Base-by-base conservation (phyloP, 1,139 yeast genomes). In the Candida sanyaensis region DNA sequence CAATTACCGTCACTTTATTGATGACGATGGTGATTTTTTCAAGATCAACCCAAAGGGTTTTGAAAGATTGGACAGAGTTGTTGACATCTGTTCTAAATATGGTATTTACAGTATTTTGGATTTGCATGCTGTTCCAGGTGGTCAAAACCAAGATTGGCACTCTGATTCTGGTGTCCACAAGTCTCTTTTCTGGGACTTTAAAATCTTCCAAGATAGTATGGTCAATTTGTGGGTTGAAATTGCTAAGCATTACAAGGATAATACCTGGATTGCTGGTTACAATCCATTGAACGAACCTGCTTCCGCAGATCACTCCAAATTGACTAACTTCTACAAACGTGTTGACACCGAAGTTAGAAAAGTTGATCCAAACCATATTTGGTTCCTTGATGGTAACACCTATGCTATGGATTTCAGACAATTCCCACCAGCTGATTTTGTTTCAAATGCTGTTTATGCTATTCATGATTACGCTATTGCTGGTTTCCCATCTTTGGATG, bases 131-230 rank as follows among this genome's bases (percentile, higher is more conserved):
- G 67, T 64, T 26, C 80, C 80, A 9, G 80, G 80, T 26, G 80
- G 80, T 17, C 79, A 75, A 57, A 74, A 73, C 55, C 80, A 75
- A 57, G 79, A 73, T 56, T 75, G 80, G 80, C 80, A 75, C 54
- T 58, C 68, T 40, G 80, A 75, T 58, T 66, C 75, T 3, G 71
- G 68, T 5, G 62, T 69, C 50, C 77, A 74, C 59, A 65, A 69
- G 55, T 65, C 80, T 2, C 50, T 72, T 31, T 75, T 75, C 57
- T 75, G 79, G 77, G 74, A 72, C 29, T 75, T 73, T 60, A 69
- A 67, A 52, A 62, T 71, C 17, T 72, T 74, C 59, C 79, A 75
- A 57, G 78, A 74, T 50, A 66, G 66, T 12, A 61, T 69, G 24
- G 62, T 71, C 45, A 64, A 73, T 48, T 66, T 75, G 48, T 75